Conservation (phyloP, 495 filamentous ascomycete genomes). For the Entonaema liquescens region DNA sequence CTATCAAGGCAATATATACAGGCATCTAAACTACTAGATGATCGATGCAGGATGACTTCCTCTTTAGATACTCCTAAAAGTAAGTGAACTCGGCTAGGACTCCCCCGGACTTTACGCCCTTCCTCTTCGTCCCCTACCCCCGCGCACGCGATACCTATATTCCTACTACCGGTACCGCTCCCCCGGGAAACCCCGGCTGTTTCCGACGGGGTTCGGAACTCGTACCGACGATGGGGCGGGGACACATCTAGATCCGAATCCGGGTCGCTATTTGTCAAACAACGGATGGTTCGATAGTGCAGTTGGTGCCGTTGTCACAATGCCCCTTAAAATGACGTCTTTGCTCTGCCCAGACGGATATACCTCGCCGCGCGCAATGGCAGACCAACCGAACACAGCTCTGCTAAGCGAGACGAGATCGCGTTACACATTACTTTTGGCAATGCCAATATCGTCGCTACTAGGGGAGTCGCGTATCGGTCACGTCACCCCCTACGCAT, state of each 20-base stretch:
- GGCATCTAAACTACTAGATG: no score
- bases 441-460: conserved; percentile 3
- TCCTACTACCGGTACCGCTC: background rate
- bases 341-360: background rate
- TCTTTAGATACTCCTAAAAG: no score
- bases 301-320: background rate
- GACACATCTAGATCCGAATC: conserved; percentile 12
- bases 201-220: conserved; percentile 17
- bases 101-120: background rate
- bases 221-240: background rate
- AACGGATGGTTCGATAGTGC: no score
- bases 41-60: no score
- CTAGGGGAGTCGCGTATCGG: conserved; percentile 7
- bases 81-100: no score
- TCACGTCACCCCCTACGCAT: background rate
- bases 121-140: background rate
- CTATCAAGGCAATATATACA: no score
- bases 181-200: conserved; percentile 3
- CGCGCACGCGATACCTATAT: background rate
- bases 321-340: background rate
- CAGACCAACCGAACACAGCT: background rate
- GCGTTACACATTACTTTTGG: conserved; percentile 21
- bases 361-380: background rate
- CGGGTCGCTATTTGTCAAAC: background rate
- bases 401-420: conserved; percentile 14